Base-by-base conservation (phyloP, 1,139 yeast genomes). In the Hyphopichia khmerensis region DNA sequence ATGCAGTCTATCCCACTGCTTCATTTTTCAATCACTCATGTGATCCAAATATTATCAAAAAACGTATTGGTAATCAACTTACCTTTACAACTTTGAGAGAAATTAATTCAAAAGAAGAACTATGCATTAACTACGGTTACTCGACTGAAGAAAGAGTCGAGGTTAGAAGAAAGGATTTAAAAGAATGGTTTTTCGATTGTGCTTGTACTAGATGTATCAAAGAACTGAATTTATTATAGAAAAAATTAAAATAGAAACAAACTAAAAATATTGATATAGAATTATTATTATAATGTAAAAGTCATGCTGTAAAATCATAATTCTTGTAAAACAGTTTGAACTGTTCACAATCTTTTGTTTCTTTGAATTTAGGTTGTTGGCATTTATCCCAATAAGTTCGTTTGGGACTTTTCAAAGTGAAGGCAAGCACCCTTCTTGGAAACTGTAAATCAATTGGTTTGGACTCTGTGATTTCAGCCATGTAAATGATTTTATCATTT, bases 301-400 rank as follows among this genome's bases (percentile, higher is more conserved):
- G 7, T 24, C 30, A 38, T 11, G 4, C 29, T 4, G 67, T 62
- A 42, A 76, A 72, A 49, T 82, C 87, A 53, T 53, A 75, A 1
- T 61, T 59, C 35, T 64, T 64, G 55, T 72, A 82, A 35, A 69
- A 67, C 40, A 61, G 58, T 55, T 84, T 85, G 52, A 84, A 83
- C 24, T 62, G 62, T 42, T 76, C 80, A 40, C 84, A 79, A 43
- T 87, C 95, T n/a, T 62, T 56, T 11, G 71, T 65, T 54, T 87
- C 96, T 47, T 77, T 75, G 24, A 66, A 65, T 42, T 66, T 65
- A 0, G 84, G 67, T 55, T 86, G 91, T 42, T 67, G 66, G 53
- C 96, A 87, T 42, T 80, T 79, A 44, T 82, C 84, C 96, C 96
- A 88, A 45, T 78, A 78, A 0, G 79, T 64, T 49, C 95, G 66